A percentile compares a stretch with the other conserved stretches of the same genome.
Conservation (phyloP, 345 rosid species). For the Draba incana region DNA sequence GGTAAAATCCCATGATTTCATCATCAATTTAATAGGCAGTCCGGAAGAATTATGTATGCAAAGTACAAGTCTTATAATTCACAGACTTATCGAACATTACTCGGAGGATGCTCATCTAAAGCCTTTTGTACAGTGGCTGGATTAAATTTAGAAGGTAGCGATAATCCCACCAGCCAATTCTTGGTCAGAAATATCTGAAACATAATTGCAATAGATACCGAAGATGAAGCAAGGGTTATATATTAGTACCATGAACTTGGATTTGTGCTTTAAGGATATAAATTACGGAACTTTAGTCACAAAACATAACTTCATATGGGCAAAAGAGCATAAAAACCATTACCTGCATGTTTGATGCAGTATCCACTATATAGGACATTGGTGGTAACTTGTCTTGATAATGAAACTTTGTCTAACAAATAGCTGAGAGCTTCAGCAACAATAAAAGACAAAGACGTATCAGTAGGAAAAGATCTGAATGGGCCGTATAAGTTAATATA, state of each 20-base stretch:
- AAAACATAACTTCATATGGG: not conserved
- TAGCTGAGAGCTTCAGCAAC: slow-evolving; percentile 78
- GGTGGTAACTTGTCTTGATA: slow-evolving; percentile 82
- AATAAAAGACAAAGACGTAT: slow-evolving; percentile 26
- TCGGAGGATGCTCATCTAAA: slow-evolving; percentile 67
- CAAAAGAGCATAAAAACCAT: not conserved
- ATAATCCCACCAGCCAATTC: slow-evolving; percentile 87
- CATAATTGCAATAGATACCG: slow-evolving; percentile 26
- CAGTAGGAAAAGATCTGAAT: not conserved
- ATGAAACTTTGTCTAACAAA: slow-evolving; percentile 84
- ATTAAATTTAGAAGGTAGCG: slow-evolving; percentile 72
- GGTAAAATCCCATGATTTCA: not conserved
- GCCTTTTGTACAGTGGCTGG: slow-evolving; percentile 58
- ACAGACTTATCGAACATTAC: slow-evolving; percentile 64
- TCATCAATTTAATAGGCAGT: not conserved
- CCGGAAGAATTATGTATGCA: not conserved
- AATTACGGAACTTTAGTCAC: slow-evolving; percentile 16
- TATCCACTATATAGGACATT: slow-evolving; percentile 54
- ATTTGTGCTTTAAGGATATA: not conserved
- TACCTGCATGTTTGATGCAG: slow-evolving; percentile 74
- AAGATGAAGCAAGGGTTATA: slow-evolving; percentile 6
- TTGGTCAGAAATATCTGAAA: slow-evolving; percentile 67
- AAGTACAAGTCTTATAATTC: slow-evolving; percentile 2
- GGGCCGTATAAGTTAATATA: too few relatives aligned
- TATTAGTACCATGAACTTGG: slow-evolving; percentile 13